Percentiles rank a stretch among this genome's conserved stretches.
Conservation (phyloP, 1,284 basidiomycete genomes). For the Sporisorium reilianum region DNA sequence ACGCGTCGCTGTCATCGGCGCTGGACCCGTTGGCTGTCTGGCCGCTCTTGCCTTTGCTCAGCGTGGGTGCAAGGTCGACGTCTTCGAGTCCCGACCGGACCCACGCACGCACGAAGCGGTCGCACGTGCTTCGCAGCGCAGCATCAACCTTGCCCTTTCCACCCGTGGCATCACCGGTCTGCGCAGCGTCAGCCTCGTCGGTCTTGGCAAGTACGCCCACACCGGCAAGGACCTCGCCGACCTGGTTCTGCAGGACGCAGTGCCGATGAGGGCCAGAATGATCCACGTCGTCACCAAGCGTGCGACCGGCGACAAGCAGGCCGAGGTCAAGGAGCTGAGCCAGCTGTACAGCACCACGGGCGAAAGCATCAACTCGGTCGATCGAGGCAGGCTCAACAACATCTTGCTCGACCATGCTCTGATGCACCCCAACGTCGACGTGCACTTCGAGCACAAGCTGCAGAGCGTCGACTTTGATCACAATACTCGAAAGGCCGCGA, state of each 20-base stretch:
- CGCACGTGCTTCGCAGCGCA: slow-evolving; percentile 72
- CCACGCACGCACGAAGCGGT: slow-evolving; percentile 51
- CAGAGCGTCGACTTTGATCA: slow-evolving; percentile 80
- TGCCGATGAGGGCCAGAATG: slow-evolving; percentile 96
- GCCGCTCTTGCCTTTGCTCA: slow-evolving; percentile 87
- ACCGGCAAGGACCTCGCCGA: slow-evolving; percentile 74
- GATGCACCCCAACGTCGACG: slow-evolving; percentile 76
- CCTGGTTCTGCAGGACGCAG: slow-evolving; percentile 81
- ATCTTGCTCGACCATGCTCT: slow-evolving; percentile 81
- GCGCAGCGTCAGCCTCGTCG: slow-evolving; percentile 74
- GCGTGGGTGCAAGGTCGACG: slow-evolving; percentile 85
- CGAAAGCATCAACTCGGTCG: slow-evolving; percentile 93
- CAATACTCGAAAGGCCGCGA: slow-evolving; percentile 41
- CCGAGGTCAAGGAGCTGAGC: slow-evolving; percentile 46
- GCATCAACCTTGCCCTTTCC: slow-evolving; percentile 96
- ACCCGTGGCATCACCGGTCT: slow-evolving; percentile 90
- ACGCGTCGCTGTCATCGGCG: slow-evolving; percentile 76
- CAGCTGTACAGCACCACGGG: slow-evolving; percentile 88
- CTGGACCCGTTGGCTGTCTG: slow-evolving; percentile 94
- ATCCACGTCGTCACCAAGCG: slow-evolving; percentile 77
- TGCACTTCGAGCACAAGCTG: slow-evolving; percentile 86
- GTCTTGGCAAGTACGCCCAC: slow-evolving; percentile 23
- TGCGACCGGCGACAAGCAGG: slow-evolving; percentile 22
- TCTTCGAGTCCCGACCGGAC: slow-evolving; percentile 88
- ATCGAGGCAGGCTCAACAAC: slow-evolving; percentile 87